phyloP scores from a whole-genome alignment of 768 basidiomycete genomes.

The Mycena vulgaris region DNA sequence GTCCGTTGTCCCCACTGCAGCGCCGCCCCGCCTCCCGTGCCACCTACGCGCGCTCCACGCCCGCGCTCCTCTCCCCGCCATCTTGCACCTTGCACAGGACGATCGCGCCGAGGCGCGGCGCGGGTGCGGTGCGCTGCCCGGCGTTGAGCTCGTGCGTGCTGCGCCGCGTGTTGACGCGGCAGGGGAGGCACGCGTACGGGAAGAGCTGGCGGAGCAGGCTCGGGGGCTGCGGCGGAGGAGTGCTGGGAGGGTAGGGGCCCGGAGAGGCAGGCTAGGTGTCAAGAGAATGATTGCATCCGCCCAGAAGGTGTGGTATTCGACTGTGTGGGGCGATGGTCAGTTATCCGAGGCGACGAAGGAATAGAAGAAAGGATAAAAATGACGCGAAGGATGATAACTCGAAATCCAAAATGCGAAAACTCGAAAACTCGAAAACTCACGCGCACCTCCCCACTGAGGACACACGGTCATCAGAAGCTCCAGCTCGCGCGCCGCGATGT shows the following conservation, averaged over 20 bases:
- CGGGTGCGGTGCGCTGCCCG: slow-evolving; percentile 61
- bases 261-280: slow-evolving; percentile 11
- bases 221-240: not conserved
- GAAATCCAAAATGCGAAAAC: not conserved
- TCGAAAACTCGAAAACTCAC: not conserved
- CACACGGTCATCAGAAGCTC: slow-evolving; percentile 29
- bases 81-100: slow-evolving; percentile 69
- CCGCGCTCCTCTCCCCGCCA: not conserved
- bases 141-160: slow-evolving; percentile 64
- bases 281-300: not conserved
- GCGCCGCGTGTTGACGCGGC: slow-evolving; percentile 76
- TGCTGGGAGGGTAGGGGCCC: not conserved
- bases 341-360: too few species aligned
- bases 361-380: too few species aligned
- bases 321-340: too few species aligned
- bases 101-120: slow-evolving; percentile 50
- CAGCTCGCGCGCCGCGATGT: slow-evolving; percentile 6
- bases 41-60: not conserved
- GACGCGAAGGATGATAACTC: too few species aligned
- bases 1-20: slow-evolving; percentile 3
- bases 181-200: slow-evolving; percentile 71
- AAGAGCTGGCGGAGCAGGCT: slow-evolving; percentile 65
- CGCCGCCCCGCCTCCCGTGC: not conserved
- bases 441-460: slow-evolving; percentile 23
- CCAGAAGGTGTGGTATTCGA: slow-evolving; percentile 30